Conservation (phyloP, 768 basidiomycete genomes). For the Mycena metata region DNA sequence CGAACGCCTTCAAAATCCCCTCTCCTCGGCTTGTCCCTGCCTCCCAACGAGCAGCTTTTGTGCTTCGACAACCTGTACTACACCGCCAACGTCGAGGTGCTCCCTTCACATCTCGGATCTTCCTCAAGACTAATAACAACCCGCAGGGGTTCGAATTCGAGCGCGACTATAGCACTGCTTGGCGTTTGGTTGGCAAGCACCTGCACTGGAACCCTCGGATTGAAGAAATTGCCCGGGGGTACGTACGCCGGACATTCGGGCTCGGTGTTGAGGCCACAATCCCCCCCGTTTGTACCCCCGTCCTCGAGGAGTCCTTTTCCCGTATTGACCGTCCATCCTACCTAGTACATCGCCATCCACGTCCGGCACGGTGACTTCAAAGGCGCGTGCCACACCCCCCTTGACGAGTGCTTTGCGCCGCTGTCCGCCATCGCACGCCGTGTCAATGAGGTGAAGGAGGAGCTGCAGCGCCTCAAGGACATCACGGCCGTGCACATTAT, state of each 20-base stretch:
- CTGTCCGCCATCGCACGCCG: constrained; percentile 44
- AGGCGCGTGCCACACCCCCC: constrained; percentile 44
- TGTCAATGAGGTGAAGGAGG: constrained; percentile 48
- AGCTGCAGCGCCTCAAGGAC: constrained; percentile 39
- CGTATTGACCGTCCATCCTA: background rate
- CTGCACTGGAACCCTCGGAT: constrained; percentile 47
- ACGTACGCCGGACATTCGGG: constrained; percentile 43
- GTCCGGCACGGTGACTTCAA: constrained; percentile 53
- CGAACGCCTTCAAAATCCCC: constrained; percentile 33
- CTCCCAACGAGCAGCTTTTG: constrained; percentile 41
- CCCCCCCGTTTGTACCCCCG: constrained; percentile 38
- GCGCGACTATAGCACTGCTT: constrained; percentile 49
- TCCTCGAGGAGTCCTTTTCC: background rate
- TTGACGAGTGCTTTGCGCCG: constrained; percentile 48
- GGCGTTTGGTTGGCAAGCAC: constrained; percentile 50
- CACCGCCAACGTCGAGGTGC: constrained; percentile 28
- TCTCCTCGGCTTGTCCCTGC: constrained; percentile 26
- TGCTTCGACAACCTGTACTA: constrained; percentile 46
- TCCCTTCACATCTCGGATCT: constrained; percentile 16
- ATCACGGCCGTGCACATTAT: constrained; percentile 45
- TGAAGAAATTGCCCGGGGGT: constrained; percentile 41
- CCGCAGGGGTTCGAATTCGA: constrained; percentile 9
- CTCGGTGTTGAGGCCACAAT: constrained; percentile 36
- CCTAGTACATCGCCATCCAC: constrained; percentile 54
- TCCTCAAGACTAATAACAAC: constrained; percentile 40